Evolutionary conservation across 1,139 yeast species (phyloP).

Genomic region (Groenewaldozyma auringiensis): DNA sequence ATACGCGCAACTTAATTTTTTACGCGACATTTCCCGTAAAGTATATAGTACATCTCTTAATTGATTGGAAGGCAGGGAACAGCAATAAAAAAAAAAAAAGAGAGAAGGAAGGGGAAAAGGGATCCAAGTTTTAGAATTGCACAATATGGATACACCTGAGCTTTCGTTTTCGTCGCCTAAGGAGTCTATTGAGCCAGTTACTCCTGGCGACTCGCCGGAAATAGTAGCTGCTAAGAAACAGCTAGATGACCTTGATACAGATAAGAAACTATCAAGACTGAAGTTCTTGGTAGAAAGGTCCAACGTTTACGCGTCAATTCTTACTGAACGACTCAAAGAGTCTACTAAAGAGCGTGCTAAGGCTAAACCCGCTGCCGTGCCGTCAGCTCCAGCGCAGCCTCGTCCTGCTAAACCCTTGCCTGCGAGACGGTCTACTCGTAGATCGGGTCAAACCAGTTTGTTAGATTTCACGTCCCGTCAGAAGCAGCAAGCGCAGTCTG

Average conservation of each 20-base stretch:
- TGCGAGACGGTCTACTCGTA: constrained; percentile 2
- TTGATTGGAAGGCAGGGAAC: no score
- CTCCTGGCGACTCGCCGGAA: constrained; percentile 1
- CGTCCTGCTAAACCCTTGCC: neutral
- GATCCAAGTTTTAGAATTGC: no score
- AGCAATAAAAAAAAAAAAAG: no score
- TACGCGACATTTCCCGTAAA: no score
- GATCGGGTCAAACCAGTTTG: constrained; percentile 11
- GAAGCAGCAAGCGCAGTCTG: constrained; percentile 2
- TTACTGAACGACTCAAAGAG: constrained; percentile 56
- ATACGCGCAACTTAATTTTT: no score
- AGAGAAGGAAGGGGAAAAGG: no score
- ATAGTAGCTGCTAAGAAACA: constrained; percentile 4
- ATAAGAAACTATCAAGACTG: constrained; percentile 50
- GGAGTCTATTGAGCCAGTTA: constrained; percentile 4
- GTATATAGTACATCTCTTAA: no score
- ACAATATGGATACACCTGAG: neutral
- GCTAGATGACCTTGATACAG: constrained; percentile 19
- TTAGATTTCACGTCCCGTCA: constrained; percentile 11
- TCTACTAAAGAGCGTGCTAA: constrained; percentile 7
- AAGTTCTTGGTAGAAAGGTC: constrained; percentile 72
- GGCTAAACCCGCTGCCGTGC: neutral
- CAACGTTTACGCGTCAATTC: constrained; percentile 73
- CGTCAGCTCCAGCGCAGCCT: constrained; percentile 6
- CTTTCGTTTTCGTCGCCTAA: constrained; percentile 1